Evolutionary conservation across 257 asterid genomes (phyloP), one percentile per base, ranked within the genome.

Genomic region (Przewalskia tangutica): DNA sequence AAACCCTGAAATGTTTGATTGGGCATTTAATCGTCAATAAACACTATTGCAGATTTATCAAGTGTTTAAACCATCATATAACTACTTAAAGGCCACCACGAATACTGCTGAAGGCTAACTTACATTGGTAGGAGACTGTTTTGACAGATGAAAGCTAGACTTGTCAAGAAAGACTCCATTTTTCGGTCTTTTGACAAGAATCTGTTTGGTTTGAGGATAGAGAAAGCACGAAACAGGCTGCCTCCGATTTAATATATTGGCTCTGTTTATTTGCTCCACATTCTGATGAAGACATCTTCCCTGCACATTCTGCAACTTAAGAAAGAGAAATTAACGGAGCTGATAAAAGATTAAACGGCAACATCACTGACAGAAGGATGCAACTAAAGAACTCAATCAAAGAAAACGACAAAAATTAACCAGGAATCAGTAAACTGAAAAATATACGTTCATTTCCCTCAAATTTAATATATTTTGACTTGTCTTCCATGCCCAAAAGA

Each of bases 161-260:
- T 88, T 94, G 84, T 91, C 97, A 50, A 82, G 85, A 85, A 91
- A 88, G 83, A 86, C 91, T 78, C 93, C 90, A 56, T 94, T 86
- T 76, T 90, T 83, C 84, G 89, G 89, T 84, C 91, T 87, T 81
- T 83, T 86, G 54, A 68, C 66, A 77, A 84, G 87, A 79, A 79
- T 79, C 51, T 83, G 85, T 86, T 87, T 92, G 79, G 91, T 89
- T 82, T 79, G 91, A 42, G 53, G 89, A 84, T 92, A 77, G 82
- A 65, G 91, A 87, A 92, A 92, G 90, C 98, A 92, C 81, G 90
- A 91, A 40, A 93, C 77, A 56, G 70, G 84, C 54, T 80, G 87
- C 71, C 83, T 58, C 86, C 81, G 85, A 81, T 85, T 84, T 75
- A 80, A 59, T 82, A 78, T 79, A 64, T 83, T 86, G 51, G 88